These are phyloP conservation scores for Amanita rubescens DNA, from an alignment of 768 basidiomycete genomes.

Conservation along the genomic window DNA sequence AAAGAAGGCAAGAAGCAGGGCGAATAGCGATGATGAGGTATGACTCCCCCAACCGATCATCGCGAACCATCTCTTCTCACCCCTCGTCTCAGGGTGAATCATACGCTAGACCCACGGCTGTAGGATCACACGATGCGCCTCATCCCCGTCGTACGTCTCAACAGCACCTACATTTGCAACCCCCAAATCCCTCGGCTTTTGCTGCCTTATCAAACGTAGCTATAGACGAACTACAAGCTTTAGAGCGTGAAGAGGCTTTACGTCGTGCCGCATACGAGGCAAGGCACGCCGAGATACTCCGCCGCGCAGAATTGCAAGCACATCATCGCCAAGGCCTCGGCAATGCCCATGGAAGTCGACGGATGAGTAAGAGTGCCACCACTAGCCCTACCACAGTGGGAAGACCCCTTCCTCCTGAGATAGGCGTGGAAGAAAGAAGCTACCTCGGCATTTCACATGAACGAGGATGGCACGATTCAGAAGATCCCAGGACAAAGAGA, in stretches of 20 bases:
- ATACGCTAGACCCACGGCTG: constrained; percentile 49
- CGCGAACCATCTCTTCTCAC: constrained; percentile 1
- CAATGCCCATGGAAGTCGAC: constrained; percentile 13
- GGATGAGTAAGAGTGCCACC: constrained; percentile 57
- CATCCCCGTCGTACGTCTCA: constrained; percentile 27
- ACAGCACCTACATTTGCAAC: constrained; percentile 14
- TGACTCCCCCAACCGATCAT: constrained; percentile 20
- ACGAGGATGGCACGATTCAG: constrained; percentile 24
- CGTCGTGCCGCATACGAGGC: constrained; percentile 85
- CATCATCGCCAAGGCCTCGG: constrained; percentile 31
- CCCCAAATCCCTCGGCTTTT: constrained; percentile 40
- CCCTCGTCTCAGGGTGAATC: constrained; percentile 37
- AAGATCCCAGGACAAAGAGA: constrained; percentile 24
- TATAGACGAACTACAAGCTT: constrained; percentile 82
- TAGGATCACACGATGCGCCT: constrained; percentile 37
- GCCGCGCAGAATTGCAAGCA: constrained; percentile 68
- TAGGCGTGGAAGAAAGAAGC: constrained; percentile 28
- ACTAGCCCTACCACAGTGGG: constrained; percentile 46
- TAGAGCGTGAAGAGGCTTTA: constrained; percentile 80
- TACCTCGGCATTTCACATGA: constrained; percentile 34
- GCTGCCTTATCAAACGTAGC: constrained; percentile 69
- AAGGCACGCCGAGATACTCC: constrained; percentile 57
- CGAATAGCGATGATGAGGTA: constrained; percentile 82
- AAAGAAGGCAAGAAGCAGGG: constrained; percentile 75
- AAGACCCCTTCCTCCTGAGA: constrained; percentile 19